Percentiles rank a stretch among this genome's conserved stretches.
phyloP scores from a whole-genome alignment of 208 protist genomes.

The Leishmania amazonensis region DNA sequence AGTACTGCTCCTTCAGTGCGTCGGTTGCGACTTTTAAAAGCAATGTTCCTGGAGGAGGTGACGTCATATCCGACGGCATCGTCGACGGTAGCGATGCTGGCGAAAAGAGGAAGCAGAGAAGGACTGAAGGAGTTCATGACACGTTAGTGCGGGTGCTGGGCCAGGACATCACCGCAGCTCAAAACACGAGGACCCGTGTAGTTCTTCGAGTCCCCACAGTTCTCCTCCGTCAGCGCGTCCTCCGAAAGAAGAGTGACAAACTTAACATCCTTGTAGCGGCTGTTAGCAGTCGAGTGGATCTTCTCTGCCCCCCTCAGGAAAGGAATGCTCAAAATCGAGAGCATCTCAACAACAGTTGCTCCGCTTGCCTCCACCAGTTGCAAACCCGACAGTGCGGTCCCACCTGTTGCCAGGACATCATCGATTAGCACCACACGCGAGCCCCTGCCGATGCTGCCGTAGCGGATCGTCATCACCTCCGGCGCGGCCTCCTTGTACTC shows the following conservation, averaged over 20 bases:
- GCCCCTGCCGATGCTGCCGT: conserved; percentile 65
- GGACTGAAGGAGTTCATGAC: background rate
- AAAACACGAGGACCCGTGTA: conserved; percentile 74
- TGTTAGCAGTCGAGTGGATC: conserved; percentile 64
- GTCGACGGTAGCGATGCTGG: background rate
- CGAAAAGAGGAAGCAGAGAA: background rate
- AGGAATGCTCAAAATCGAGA: conserved; percentile 57
- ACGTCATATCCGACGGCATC: background rate
- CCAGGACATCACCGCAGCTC: conserved; percentile 52
- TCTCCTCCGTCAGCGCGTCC: conserved; percentile 61
- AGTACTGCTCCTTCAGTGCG: too few relatives aligned
- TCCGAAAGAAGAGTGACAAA: conserved; percentile 74
- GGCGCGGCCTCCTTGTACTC: conserved; percentile 86
- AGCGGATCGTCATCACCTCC: conserved; percentile 87
- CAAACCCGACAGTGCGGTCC: conserved; percentile 87
- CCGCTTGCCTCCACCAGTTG: conserved; percentile 85
- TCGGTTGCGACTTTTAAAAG: background rate
- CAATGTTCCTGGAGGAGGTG: accelerated
- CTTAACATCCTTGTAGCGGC: conserved; percentile 69
- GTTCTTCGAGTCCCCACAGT: conserved; percentile 73
- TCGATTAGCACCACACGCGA: conserved; percentile 91
- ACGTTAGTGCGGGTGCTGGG: background rate
- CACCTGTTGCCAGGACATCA: conserved; percentile 92
- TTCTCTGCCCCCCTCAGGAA: conserved; percentile 70
- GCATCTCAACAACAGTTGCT: conserved; percentile 74